phyloP scores from a whole-genome alignment of 2,329 filamentous ascomycete species.

The Cercospora sp. region DNA sequence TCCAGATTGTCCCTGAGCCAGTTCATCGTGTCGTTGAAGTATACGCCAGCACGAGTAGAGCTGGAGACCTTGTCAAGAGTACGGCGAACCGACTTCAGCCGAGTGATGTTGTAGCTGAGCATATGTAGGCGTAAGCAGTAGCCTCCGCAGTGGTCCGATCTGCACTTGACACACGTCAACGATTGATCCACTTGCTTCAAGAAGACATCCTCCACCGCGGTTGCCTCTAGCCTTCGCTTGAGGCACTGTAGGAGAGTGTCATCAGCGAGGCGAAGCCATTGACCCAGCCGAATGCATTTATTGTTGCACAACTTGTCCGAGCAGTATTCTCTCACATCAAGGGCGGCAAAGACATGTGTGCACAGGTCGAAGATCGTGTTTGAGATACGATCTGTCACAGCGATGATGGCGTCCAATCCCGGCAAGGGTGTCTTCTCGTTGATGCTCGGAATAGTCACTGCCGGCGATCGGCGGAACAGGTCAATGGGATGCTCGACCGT shows the following conservation, averaged over 20 bases:
- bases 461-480: background rate
- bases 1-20: conserved; percentile 16
- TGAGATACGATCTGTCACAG: background rate
- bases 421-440: background rate
- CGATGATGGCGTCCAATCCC: background rate
- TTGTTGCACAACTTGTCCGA: conserved; percentile 3
- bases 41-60: conserved; percentile 10
- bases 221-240: conserved; percentile 11
- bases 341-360: conserved; percentile 7
- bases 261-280: conserved; percentile 18
- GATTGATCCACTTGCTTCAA: background rate
- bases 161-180: conserved; percentile 11
- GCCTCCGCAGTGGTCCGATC: conserved; percentile 14
- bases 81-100: conserved; percentile 9
- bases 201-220: conserved; percentile 10
- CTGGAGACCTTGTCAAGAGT: conserved; percentile 16
- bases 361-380: conserved; percentile 4
- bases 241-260: conserved; percentile 21
- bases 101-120: conserved; percentile 12
- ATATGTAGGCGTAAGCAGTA: conserved; percentile 15
- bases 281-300: background rate
- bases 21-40: conserved; percentile 7
- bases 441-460: background rate
- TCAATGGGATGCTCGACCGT: background rate
- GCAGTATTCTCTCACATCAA: conserved; percentile 8